These are phyloP conservation scores for Amanita jacksonii DNA, from an alignment of 768 basidiomycete species.

Conservation along the genomic window DNA sequence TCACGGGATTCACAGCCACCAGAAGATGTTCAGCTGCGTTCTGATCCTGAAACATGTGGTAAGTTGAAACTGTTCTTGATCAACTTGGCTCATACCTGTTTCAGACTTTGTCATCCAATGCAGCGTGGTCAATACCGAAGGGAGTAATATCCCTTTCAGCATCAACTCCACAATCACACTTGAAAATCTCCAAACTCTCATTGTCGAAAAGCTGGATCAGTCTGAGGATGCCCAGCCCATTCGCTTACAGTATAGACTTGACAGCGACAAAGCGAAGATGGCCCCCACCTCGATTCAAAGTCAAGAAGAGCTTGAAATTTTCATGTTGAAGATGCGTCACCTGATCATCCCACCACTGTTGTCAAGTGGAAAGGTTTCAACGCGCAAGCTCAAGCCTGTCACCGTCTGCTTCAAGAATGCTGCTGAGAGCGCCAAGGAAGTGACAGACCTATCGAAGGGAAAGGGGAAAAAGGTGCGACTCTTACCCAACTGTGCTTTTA, in stretches of 20 bases:
- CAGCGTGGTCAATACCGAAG: background rate
- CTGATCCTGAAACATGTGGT: no score
- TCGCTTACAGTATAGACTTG: slow-evolving; percentile 6
- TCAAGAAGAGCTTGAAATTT: slow-evolving; percentile 9
- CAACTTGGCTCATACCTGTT: background rate
- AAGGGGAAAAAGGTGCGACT: slow-evolving; percentile 8
- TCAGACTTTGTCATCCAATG: slow-evolving; percentile 4
- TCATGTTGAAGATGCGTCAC: slow-evolving; percentile 7
- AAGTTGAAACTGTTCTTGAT: no score
- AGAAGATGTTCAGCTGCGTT: no score
- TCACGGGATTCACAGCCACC: slow-evolving; percentile 1
- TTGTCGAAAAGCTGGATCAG: slow-evolving; percentile 2
- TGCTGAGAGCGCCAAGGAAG: slow-evolving; percentile 1
- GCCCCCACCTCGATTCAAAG: slow-evolving; percentile 9
- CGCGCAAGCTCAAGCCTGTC: slow-evolving; percentile 5
- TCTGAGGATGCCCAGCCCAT: slow-evolving; percentile 1
- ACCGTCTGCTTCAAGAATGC: slow-evolving; percentile 10
- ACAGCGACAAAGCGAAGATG: slow-evolving; percentile 7
- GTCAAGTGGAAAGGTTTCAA: slow-evolving; percentile 7
- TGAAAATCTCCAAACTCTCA: background rate
- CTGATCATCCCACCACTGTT: slow-evolving; percentile 8
- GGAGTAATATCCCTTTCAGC: background rate
- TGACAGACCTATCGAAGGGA: background rate
- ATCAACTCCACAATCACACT: slow-evolving; percentile 1
- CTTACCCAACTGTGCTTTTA: background rate